Conservation (phyloP, 2,329 filamentous ascomycete genomes). For the Fusarium caatingaense region DNA sequence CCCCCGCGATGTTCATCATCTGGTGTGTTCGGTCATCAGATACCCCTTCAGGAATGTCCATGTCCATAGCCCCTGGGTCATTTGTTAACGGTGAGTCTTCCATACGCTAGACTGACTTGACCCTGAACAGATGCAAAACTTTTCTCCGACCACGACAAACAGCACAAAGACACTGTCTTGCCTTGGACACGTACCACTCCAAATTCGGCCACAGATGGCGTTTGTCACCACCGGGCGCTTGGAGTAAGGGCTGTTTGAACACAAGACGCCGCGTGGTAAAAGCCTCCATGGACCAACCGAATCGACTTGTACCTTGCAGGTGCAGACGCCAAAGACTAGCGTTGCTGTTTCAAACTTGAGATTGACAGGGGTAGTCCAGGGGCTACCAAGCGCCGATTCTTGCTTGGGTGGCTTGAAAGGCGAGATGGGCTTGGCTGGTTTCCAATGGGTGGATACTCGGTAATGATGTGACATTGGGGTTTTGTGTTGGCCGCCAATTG, state of each 20-base stretch:
- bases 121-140: constrained; percentile 11
- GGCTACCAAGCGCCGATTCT: constrained; percentile 37
- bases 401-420: constrained; percentile 16
- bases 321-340: constrained; percentile 36
- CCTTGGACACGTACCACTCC: constrained; percentile 8
- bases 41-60: constrained; percentile 40
- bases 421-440: constrained; percentile 33
- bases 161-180: neutral
- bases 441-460: constrained; percentile 36
- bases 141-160: constrained; percentile 14
- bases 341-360: constrained; percentile 36
- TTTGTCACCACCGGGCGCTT: constrained; percentile 27
- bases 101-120: neutral
- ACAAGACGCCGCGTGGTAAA: constrained; percentile 19
- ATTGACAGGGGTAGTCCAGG: constrained; percentile 31
- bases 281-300: constrained; percentile 32
- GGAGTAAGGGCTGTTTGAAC: constrained; percentile 24
- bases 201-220: constrained; percentile 14
- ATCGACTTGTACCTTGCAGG: constrained; percentile 30
- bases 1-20: constrained; percentile 34
- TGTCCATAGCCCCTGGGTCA: constrained; percentile 35
- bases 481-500: constrained; percentile 30
- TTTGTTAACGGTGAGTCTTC: constrained; percentile 20
- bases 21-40: constrained; percentile 32
- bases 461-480: constrained; percentile 31